A percentile compares a stretch with the other conserved stretches of the same genome.
These are phyloP conservation scores for Trebouxiophyceae sp. DNA, from an alignment of 163 green algal species.

Conservation along the genomic window DNA sequence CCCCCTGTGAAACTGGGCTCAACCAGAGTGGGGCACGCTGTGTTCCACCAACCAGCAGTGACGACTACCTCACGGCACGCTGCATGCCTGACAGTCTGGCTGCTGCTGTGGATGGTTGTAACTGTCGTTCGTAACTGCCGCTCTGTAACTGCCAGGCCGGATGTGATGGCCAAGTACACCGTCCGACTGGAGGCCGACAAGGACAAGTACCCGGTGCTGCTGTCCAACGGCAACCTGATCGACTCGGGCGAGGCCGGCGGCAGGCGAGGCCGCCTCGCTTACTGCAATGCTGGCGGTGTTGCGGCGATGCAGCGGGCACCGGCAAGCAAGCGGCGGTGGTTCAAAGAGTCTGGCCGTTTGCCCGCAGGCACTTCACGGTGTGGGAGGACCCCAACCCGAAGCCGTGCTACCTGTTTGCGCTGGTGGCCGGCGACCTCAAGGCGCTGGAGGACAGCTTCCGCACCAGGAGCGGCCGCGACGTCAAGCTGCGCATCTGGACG, in stretches of 20 bases:
- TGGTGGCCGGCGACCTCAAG: slow-evolving; percentile 91
- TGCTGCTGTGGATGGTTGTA: too few species aligned
- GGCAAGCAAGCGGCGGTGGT: too few species aligned
- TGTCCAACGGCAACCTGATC: slow-evolving; percentile 95
- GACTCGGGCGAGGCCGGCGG: slow-evolving; percentile 61
- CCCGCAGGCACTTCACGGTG: slow-evolving; percentile 71
- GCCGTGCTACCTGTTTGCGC: slow-evolving; percentile 98
- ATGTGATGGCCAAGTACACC: slow-evolving; percentile 85
- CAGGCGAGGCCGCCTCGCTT: too few species aligned
- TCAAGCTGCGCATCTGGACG: slow-evolving; percentile 33
- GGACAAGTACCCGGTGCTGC: slow-evolving; percentile 87
- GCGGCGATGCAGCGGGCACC: too few species aligned
- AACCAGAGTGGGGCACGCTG: too few species aligned
- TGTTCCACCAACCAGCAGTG: too few species aligned
- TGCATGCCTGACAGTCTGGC: too few species aligned
- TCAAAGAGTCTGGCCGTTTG: too few species aligned
- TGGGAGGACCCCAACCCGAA: slow-evolving; percentile 97
- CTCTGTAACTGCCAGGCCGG: slow-evolving; percentile 42
- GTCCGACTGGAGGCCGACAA: slow-evolving; percentile 88
- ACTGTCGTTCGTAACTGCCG: too few species aligned
- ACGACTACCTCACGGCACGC: too few species aligned
- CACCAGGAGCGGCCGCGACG: slow-evolving; percentile 53
- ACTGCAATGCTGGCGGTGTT: too few species aligned
- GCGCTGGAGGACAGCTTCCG: slow-evolving; percentile 79
- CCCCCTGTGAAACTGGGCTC: too few species aligned